Conservation (phyloP, 176 grass and related monocot genomes). For the Musa troglodytarum region DNA sequence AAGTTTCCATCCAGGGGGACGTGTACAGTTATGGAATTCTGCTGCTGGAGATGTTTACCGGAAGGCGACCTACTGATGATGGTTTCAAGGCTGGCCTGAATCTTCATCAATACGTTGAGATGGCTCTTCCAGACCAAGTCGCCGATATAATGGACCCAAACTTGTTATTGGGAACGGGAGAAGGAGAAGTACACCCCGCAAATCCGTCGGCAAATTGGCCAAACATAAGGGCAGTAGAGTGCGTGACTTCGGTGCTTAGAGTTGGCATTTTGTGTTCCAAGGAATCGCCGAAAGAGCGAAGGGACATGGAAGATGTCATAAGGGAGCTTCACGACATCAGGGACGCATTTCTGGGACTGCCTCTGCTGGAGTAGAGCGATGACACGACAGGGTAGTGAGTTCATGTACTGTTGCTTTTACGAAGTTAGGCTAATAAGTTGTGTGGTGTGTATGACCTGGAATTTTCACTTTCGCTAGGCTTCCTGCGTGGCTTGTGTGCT, state of each 20-base stretch:
- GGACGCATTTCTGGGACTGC: not conserved
- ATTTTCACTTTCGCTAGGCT: too few relatives aligned
- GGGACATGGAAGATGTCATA: constrained; percentile 1
- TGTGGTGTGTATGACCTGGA: too few relatives aligned
- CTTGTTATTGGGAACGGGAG: not conserved
- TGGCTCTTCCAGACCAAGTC: not conserved
- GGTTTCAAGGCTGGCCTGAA: constrained; percentile 18
- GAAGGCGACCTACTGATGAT: constrained; percentile 28
- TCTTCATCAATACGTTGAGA: not conserved
- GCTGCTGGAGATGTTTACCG: constrained; percentile 40
- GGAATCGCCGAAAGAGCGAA: constrained; percentile 2
- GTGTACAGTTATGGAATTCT: constrained; percentile 41
- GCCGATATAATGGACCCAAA: not conserved
- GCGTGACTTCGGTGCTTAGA: not conserved
- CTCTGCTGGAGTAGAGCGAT: too few relatives aligned
- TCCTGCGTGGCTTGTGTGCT: too few relatives aligned
- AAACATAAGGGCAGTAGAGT: not conserved
- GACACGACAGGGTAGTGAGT: too few relatives aligned
- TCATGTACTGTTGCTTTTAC: too few relatives aligned
- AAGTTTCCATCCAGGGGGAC: constrained; percentile 21
- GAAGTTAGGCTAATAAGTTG: too few relatives aligned
- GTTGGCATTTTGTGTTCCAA: not conserved
- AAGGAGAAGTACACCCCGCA: not conserved
- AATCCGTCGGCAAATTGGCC: not conserved
- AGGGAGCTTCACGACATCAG: not conserved